Base-by-base conservation (phyloP, 2,329 filamentous ascomycete species). In the Zasmidium angulare region DNA sequence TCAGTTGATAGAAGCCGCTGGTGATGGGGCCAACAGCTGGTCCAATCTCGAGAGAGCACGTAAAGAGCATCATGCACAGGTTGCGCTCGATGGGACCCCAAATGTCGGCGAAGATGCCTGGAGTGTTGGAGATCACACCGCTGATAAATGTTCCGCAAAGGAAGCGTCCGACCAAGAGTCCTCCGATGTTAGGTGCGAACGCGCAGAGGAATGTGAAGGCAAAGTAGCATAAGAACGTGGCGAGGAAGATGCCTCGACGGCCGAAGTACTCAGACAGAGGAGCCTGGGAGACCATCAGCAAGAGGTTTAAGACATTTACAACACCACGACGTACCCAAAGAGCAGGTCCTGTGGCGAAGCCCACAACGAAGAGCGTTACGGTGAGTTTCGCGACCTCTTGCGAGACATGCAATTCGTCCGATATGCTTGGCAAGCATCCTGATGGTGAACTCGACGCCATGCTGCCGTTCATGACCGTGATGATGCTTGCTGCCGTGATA, bases 331-430 rank as follows among this genome's bases (percentile, higher is more conserved):
- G 9, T 0, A 85, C 87, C 78, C 86, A 88, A 12, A 88, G 72
- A 9, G 88, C 72, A 0, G 84, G 84, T 0, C 85, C 85, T 1
- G 81, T 78, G 20, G 87, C 82, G 68, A 88, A 89, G n/a, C 71
- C 71, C 1, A 74, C 64, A 19, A 74, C 58, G 56, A 74, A 73
- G 1, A 72, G 61, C 1, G 72, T 73, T 10, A 72, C 63, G n/a
- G 72, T 72, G 26, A 73, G 61, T 10, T 67, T 66, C 3, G 69
- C 69, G 10, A 75, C 80, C 59, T 80, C 78, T 4, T 58, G 62
- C 0, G 81, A 83, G 1, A 86, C 76, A 17, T 72, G 63, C 55
- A 85, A 82, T 14, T 78, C 69, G 58, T 77, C 60, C 1, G 75
- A 69, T 47, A 83, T 81, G 47, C 78, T 75, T 51, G 72, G 53